These are phyloP conservation scores for Boletus vinaceobasis DNA, from an alignment of 768 basidiomycete species.

Conservation along the genomic window DNA sequence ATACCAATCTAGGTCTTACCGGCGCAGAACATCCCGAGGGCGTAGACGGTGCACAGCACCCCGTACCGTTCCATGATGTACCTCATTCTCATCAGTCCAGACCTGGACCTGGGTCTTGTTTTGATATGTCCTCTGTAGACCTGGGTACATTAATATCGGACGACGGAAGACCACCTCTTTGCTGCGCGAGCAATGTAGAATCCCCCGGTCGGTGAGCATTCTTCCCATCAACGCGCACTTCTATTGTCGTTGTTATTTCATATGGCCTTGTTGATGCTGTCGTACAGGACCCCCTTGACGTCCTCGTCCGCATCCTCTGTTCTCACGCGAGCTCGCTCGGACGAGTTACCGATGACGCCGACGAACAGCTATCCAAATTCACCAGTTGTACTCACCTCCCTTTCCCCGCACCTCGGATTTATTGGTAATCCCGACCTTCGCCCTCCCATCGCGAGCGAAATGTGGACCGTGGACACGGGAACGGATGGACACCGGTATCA, in stretches of 20 bases:
- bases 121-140: not conserved
- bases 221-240: not conserved
- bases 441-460: not conserved
- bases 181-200: not conserved
- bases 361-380: not conserved
- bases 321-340: not conserved
- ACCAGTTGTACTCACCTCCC: not conserved
- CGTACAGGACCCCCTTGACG: slow-evolving; percentile 3
- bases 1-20: not conserved
- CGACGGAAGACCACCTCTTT: too few relatives aligned
- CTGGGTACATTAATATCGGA: not conserved
- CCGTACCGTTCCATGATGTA: not conserved
- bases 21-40: not conserved
- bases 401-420: not conserved
- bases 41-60: not conserved
- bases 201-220: not conserved
- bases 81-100: not conserved
- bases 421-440: not conserved
- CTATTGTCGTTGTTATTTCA: not conserved
- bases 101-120: not conserved
- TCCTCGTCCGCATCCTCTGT: slow-evolving; percentile 4
- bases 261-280: not conserved
- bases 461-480: not conserved
- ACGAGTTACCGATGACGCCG: not conserved
- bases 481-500: not conserved